Base-by-base conservation (phyloP, 1,139 yeast genomes). In the Sugiyamaella novakii region DNA sequence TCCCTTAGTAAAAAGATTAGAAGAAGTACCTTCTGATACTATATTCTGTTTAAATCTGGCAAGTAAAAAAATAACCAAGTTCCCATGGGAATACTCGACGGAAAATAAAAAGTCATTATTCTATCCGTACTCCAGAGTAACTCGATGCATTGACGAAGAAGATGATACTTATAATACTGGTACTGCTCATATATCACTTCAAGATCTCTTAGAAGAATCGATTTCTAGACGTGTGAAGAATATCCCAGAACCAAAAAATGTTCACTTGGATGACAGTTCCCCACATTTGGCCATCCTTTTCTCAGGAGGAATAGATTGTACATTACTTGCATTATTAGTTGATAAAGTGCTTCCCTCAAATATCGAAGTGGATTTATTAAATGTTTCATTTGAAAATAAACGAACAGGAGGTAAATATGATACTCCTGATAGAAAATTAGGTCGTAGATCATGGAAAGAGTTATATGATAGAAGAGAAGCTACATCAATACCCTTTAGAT, bases 271-370 rank as follows among this genome's bases (percentile, higher is more conserved):
- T 3, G 37, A 43, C 2, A 52, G 54, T 11, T 52, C 61, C 1
- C 55, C 62, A 10, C 43, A 30, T 0, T 63, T 86, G 21, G 88
- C 87, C 0, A 73, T 92, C 0, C 68, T 92, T 29, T 92, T 88
- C 63, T 88, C 97, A 35, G 98, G 99, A 1, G 99, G 98, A 0
- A 72, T 92, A 7, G 98, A 92, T 61, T 92, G 98, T 64, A 84
- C 97, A 0, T 69, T 92, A 0, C 61, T 92, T 11, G 89, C 95
- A 2, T 52, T 59, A 14, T 44, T 68, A n/a, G 59, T 63, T 6
- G 68, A 17, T 72, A 75, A 14, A 29, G 71, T 44, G 51, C 70
- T 59, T 67, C 76, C 51, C 41, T 54, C 43, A 12, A 60, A 31
- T 49, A 67, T 22, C n/a, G 58, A 58, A 0, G 72, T 84, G 6